phyloP scores from a whole-genome alignment of 805 yeast genomes.

The Babjeviella inositovora region DNA sequence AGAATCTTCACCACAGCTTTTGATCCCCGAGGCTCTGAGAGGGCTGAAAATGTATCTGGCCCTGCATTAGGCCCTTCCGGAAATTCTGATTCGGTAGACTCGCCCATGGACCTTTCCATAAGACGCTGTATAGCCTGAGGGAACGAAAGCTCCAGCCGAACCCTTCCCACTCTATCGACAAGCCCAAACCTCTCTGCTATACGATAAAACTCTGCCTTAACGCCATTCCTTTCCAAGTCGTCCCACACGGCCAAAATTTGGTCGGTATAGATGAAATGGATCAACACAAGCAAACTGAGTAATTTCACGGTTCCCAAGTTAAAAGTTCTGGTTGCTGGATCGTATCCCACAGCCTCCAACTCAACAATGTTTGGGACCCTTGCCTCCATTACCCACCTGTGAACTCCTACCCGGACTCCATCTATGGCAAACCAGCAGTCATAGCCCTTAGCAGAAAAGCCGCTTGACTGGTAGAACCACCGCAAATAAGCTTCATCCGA shows the following conservation, averaged over 20 bases:
- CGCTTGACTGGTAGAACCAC: too few relatives aligned
- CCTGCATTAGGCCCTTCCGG: too few relatives aligned
- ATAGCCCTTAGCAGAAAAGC: constrained; percentile 3
- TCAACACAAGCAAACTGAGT: constrained; percentile 19
- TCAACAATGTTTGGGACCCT: background rate
- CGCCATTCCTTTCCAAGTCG: constrained; percentile 8
- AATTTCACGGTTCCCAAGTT: constrained; percentile 11
- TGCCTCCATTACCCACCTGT: background rate
- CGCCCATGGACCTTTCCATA: constrained; percentile 1
- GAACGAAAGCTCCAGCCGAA: constrained; percentile 7
- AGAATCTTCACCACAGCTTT: constrained; percentile 29
- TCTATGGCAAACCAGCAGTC: constrained; percentile 1
- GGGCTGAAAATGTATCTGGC: too few relatives aligned
- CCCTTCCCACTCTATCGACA: constrained; percentile 10
- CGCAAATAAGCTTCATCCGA: too few relatives aligned
- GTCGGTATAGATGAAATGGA: constrained; percentile 35
- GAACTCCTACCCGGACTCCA: background rate
- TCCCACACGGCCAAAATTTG: constrained; percentile 27
- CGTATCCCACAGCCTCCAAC: too few relatives aligned
- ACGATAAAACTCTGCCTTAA: constrained; percentile 12
- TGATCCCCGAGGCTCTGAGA: too few relatives aligned
- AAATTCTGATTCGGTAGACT: too few relatives aligned
- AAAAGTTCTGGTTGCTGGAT: constrained; percentile 5
- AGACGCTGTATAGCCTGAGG: constrained; percentile 6
- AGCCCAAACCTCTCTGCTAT: constrained; percentile 8